Conservation (phyloP, 2,329 filamentous ascomycete species). For the Exophiala sp. region DNA sequence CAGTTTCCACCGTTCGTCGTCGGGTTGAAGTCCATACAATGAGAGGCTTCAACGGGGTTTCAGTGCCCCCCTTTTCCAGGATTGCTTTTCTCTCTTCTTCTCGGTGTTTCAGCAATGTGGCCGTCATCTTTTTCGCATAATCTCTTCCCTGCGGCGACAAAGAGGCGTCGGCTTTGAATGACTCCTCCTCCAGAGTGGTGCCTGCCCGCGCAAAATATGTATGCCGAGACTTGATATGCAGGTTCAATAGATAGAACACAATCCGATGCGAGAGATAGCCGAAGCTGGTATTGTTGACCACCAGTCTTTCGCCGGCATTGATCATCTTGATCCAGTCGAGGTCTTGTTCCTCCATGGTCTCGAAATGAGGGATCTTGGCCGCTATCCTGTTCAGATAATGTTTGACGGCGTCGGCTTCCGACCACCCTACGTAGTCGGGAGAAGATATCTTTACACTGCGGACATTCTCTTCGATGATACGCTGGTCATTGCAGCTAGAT, state of each 20-base stretch:
- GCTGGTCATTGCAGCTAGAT: conserved; percentile 87
- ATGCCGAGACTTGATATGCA: conserved; percentile 76
- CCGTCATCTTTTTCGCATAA: conserved; percentile 81
- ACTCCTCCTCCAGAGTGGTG: conserved; percentile 78
- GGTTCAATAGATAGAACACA: conserved; percentile 94
- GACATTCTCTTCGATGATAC: conserved; percentile 92
- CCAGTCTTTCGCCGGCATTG: conserved; percentile 86
- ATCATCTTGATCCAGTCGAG: conserved; percentile 99
- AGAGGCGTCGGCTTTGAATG: conserved; percentile 83
- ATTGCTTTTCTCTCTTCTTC: conserved; percentile 69
- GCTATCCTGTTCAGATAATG: conserved; percentile 87
- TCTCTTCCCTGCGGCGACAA: conserved; percentile 72
- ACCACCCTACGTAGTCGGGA: conserved; percentile 90
- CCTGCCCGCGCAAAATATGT: conserved; percentile 52
- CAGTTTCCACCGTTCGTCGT: conserved; percentile 82
- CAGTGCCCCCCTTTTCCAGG: conserved; percentile 61
- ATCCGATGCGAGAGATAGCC: conserved; percentile 95
- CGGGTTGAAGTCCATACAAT: conserved; percentile 94
- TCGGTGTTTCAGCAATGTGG: conserved; percentile 73
- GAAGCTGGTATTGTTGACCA: conserved; percentile 95
- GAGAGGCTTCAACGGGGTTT: conserved; percentile 68
- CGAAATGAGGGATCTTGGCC: conserved; percentile 88
- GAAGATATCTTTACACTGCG: conserved; percentile 96
- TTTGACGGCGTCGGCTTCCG: conserved; percentile 82
- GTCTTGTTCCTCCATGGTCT: conserved; percentile 91